Evolutionary conservation across 805 yeast genomes (phyloP).

Genomic region (Wickerhamiella occidentalis): DNA sequence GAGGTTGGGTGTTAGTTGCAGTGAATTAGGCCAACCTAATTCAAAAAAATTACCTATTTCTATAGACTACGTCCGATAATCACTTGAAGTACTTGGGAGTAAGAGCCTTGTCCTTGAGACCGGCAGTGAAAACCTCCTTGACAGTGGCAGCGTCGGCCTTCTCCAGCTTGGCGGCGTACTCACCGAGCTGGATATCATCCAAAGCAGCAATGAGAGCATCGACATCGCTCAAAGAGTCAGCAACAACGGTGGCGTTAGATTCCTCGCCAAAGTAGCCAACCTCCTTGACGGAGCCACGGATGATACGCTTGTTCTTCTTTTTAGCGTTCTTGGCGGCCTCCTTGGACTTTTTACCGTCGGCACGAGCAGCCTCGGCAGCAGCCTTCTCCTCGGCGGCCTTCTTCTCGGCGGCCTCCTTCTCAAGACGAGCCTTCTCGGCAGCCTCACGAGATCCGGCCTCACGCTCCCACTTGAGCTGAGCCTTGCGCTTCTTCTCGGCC

Average conservation of each 20-base stretch:
- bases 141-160: slow-evolving; percentile 43
- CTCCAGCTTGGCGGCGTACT: slow-evolving; percentile 53
- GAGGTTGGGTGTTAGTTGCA: too few relatives aligned
- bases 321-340: slow-evolving; percentile 95
- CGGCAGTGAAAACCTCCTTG: slow-evolving; percentile 25
- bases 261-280: slow-evolving; percentile 74
- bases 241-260: slow-evolving; percentile 47
- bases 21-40: too few relatives aligned
- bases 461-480: slow-evolving; percentile 89
- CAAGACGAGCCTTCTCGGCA: slow-evolving; percentile 79
- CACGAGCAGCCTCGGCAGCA: slow-evolving; percentile 48
- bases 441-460: slow-evolving; percentile 97
- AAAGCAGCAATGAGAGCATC: slow-evolving; percentile 67
- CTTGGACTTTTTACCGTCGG: slow-evolving; percentile 65
- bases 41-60: too few relatives aligned
- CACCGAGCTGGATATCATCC: slow-evolving; percentile 65
- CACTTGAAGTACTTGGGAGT: slow-evolving; percentile 24
- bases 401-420: slow-evolving; percentile 78
- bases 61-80: too few relatives aligned
- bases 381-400: slow-evolving; percentile 68
- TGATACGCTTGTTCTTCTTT: slow-evolving; percentile 89
- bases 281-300: slow-evolving; percentile 76
- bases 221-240: slow-evolving; percentile 44
- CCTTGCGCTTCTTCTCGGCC: slow-evolving; percentile 89
- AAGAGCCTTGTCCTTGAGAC: slow-evolving; percentile 18